Conservation (phyloP, 306 rosid species). For the Pueraria montana region DNA sequence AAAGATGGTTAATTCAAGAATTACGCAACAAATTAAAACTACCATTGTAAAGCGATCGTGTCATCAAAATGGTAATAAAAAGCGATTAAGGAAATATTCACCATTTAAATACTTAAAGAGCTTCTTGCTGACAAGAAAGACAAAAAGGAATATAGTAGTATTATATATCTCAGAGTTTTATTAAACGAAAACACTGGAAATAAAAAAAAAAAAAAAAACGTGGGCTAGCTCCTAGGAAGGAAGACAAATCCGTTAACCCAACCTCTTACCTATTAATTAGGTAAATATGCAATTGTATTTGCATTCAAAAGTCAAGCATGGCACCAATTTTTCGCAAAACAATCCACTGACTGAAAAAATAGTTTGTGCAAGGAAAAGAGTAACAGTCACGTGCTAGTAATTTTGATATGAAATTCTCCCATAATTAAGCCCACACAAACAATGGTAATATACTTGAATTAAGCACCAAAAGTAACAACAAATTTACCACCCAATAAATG, state of each 20-base stretch:
- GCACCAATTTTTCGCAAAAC: not conserved
- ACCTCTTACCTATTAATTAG: not conserved
- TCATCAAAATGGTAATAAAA: slow-evolving; percentile 18
- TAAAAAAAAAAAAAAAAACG: not conserved
- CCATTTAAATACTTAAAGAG: slow-evolving; percentile 5
- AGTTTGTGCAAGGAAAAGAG: not conserved
- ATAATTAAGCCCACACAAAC: slow-evolving; percentile 13
- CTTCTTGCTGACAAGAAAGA: not conserved
- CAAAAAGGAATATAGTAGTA: not conserved
- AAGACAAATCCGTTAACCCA: not conserved
- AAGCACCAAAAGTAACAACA: not conserved
- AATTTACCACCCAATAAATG: slow-evolving; percentile 32
- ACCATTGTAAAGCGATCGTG: not conserved
- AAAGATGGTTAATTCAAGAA: not conserved
- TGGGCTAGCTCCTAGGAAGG: not conserved
- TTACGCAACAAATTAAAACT: not conserved
- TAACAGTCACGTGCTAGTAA: not conserved
- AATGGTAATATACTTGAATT: not conserved
- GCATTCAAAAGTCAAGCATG: not conserved
- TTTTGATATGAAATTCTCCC: not conserved
- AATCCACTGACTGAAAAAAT: not conserved
- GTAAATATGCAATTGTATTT: not conserved
- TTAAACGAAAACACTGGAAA: not conserved
- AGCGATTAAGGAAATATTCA: slow-evolving; percentile 5
- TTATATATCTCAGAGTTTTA: not conserved